A percentile compares a stretch with the other conserved stretches of the same genome.
These are phyloP conservation scores for Acanthamoeba sp. DNA, from an alignment of 208 protist species.

Conservation along the genomic window DNA sequence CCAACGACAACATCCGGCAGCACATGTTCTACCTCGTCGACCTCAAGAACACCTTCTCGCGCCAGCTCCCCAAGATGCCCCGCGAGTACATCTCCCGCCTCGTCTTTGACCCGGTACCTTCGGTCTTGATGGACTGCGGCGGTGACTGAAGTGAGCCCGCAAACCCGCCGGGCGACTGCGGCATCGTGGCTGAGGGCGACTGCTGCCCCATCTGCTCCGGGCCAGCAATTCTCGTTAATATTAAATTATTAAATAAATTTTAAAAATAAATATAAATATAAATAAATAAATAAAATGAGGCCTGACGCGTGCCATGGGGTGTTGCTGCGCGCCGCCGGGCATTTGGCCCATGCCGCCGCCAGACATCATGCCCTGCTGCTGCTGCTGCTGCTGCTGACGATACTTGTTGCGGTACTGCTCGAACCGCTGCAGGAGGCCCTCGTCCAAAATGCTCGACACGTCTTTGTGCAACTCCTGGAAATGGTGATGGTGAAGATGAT, in stretches of 20 bases:
- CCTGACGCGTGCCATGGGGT: neutral
- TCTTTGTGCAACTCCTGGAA: constrained; percentile 46
- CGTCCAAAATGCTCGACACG: constrained; percentile 40
- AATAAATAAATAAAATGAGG: no score
- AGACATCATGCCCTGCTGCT: no score
- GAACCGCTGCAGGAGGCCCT: constrained; percentile 42
- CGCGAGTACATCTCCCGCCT: constrained; percentile 92
- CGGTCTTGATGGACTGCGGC: neutral
- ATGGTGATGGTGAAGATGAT: no score
- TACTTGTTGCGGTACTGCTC: constrained; percentile 24
- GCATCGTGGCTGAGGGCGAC: neutral
- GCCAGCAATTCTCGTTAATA: no score
- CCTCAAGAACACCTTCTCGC: constrained; percentile 92
- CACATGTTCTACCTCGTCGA: constrained; percentile 80
- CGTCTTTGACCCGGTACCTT: constrained; percentile 87
- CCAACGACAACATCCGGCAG: constrained; percentile 24
- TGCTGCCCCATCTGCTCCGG: constrained; percentile 3
- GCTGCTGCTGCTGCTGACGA: neutral
- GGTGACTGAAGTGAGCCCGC: neutral
- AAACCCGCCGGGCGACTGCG: neutral
- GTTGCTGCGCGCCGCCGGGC: neutral
- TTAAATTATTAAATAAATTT: no score
- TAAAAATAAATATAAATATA: no score
- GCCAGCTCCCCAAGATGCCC: constrained; percentile 94
- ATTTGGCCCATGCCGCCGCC: neutral